Base-by-base conservation (phyloP, 768 basidiomycete genomes). In the Tricholoma hemisulphureum region DNA sequence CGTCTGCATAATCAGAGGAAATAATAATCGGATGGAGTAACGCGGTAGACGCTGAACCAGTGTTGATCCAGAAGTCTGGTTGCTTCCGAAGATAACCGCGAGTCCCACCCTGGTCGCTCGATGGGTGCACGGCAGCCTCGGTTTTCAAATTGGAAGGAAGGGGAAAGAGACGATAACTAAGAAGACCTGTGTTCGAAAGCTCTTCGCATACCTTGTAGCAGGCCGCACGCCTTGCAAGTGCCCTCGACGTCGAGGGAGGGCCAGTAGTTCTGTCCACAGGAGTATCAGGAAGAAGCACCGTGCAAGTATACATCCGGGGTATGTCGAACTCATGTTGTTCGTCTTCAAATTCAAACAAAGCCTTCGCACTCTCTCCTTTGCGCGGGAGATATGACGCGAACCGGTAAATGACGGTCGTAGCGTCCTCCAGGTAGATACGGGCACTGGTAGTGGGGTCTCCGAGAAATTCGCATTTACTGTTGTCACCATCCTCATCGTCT, bases 1-100 rank as follows among this genome's bases (percentile, higher is more conserved):
- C 62, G 28, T 66, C 69, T 18, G 71, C 61, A 10, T 69, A 68
- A 10, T 71, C 67, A 4, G 78, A 67, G 51, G 76, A 67, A 37
- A 91, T 72, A 29, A 89, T 69, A 7, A 79, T 78, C 2, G 88
- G 86, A 66, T 84, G 87, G n/a, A 88, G 77, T 23, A 63, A 59
- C 29, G 60, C 52, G n/a, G 59, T 63, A 16, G 66, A 58, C 57
- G 66, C 62, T 51, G 64, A 57, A 18, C 63, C 62, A 16, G 75
- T 67, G 61, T 83, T 81, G 11, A 61, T 60, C 92, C 92, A 93
- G 66, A 93, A 90, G 35, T 76, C 71, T n/a, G 91, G 83, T 46
- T 67, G 70, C 68, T 82, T 87, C 59, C 81, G 78, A 11, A 72
- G 68, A 71, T 92, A 89, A 51, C 75, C 71, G 35, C 80, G 78